A percentile compares a stretch with the other conserved stretches of the same genome.
phyloP scores from a whole-genome alignment of 2,329 filamentous ascomycete species.

The Xylaria sp. region DNA sequence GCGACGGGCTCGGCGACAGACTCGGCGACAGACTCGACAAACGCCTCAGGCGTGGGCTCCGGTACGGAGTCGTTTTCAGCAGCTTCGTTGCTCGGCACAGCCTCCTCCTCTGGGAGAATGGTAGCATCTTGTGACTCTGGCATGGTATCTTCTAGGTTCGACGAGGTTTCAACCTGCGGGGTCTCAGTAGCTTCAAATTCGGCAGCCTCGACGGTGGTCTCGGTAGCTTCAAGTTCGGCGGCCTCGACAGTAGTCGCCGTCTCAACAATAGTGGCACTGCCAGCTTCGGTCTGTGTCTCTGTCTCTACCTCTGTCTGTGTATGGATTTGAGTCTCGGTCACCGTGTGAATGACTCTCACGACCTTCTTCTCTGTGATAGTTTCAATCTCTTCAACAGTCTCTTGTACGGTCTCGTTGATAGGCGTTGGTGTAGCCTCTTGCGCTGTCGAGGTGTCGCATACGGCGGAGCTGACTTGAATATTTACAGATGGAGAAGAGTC shows the following conservation, averaged over 20 bases:
- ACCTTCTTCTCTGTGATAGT: constrained; percentile 38
- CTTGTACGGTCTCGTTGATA: constrained; percentile 14
- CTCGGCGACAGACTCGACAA: not conserved
- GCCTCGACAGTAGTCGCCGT: constrained; percentile 34
- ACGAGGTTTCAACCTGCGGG: constrained; percentile 1
- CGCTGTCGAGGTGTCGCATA: not conserved
- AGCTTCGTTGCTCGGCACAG: not conserved
- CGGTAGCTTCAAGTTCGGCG: constrained; percentile 46
- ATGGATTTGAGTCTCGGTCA: constrained; percentile 44
- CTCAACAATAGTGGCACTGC: constrained; percentile 47
- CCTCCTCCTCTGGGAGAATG: not conserved
- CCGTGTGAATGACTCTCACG: constrained; percentile 40
- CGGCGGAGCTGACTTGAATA: not conserved
- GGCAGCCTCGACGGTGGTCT: not conserved
- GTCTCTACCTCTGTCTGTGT: constrained; percentile 45
- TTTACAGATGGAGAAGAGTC: not conserved
- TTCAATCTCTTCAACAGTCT: constrained; percentile 31
- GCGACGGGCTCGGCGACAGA: not conserved
- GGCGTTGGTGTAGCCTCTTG: constrained; percentile 2
- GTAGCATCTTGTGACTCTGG: constrained; percentile 1
- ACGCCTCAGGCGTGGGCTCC: not conserved
- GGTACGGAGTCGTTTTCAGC: not conserved
- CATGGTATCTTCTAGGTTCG: not conserved
- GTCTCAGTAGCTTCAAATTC: constrained; percentile 30
- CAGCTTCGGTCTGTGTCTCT: constrained; percentile 45